These are phyloP conservation scores for Xylariales sp. DNA, from an alignment of 2,329 filamentous ascomycete species.

Conservation along the genomic window DNA sequence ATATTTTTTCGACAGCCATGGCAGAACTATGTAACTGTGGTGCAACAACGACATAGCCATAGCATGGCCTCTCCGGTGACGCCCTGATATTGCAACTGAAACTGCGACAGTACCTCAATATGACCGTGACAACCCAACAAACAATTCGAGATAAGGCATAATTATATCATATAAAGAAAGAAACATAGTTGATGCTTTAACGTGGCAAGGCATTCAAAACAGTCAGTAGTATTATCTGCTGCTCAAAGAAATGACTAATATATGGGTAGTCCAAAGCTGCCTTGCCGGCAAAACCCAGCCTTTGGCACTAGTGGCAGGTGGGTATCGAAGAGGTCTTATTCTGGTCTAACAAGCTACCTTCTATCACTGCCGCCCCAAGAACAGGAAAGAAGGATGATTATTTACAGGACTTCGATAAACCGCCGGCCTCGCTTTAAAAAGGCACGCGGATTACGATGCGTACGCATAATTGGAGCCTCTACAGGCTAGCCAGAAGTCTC, in stretches of 20 bases:
- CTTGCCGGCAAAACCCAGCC: too few species aligned
- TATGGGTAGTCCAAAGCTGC: background rate
- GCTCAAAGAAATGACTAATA: too few species aligned
- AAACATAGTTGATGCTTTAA: too few species aligned
- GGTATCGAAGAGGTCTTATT: slow-evolving; percentile 1
- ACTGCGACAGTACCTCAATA: background rate
- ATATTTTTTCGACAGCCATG: background rate
- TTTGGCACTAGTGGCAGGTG: background rate
- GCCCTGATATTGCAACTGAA: too few species aligned
- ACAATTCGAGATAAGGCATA: background rate
- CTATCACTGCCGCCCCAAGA: background rate
- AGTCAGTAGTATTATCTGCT: too few species aligned
- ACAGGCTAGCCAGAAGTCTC: slow-evolving; percentile 79
- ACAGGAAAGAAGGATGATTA: background rate
- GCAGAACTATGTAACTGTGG: too few species aligned
- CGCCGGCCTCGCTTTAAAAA: background rate
- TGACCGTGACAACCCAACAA: background rate
- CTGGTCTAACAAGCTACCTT: slow-evolving; percentile 6
- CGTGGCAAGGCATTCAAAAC: too few species aligned
- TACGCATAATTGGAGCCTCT: slow-evolving; percentile 72
- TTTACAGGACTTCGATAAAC: background rate
- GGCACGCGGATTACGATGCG: slow-evolving; percentile 57
- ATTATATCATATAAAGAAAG: background rate
- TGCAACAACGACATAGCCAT: background rate
- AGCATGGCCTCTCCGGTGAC: too few species aligned